Base-by-base conservation (phyloP, 225 moss, liverwort and hornwort species). In the Antitrichia curtipendula region DNA sequence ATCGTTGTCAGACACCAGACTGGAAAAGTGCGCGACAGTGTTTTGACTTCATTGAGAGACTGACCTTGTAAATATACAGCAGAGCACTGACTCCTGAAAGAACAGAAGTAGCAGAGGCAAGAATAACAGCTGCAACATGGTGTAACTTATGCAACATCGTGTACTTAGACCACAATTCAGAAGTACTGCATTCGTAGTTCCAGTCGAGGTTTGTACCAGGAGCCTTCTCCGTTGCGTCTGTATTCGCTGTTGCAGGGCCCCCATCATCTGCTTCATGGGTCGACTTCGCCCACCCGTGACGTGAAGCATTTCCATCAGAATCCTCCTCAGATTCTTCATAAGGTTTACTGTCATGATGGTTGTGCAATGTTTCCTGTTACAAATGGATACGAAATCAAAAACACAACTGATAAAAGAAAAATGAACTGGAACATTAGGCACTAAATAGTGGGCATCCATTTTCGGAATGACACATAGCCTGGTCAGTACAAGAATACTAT, bases 301-400 rank as follows among this genome's bases (percentile, higher is more conserved):
- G 78, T 27, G 81, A 72, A 68, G 58, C 87, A 43, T 81, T 59
- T 66, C 78, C 91, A 83, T 49, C 72, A 40, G 27, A 25, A 32
- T 45, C 81, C 73, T 86, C 78, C 70, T 86, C 83, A 57, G 17
- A 47, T 24, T 74, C 78, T 58, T 89, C 75, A 28, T 79, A 52
- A n/a, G 86, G 87, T n/a, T 87, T 50, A 14, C 57, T 74, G n/a
- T 34, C 84, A 85, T 87, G 54, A 85, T 91, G 89, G 40, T 82
- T 91, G 82, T 91, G 91, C 89, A 91, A 85, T 62, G 91, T 89
- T 50, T 91, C 91, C 91, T 91, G 87, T 50, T 41, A 74, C 60
- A 75, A 38, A 69, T 56, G 18, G 13, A 49, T 24, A 59, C 32
- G 38, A 8, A 47, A 60, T 69, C 16, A 61, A 64, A 22, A 41